phyloP scores from a whole-genome alignment of 306 rosid genomes.

The Ziziphus jujuba region DNA sequence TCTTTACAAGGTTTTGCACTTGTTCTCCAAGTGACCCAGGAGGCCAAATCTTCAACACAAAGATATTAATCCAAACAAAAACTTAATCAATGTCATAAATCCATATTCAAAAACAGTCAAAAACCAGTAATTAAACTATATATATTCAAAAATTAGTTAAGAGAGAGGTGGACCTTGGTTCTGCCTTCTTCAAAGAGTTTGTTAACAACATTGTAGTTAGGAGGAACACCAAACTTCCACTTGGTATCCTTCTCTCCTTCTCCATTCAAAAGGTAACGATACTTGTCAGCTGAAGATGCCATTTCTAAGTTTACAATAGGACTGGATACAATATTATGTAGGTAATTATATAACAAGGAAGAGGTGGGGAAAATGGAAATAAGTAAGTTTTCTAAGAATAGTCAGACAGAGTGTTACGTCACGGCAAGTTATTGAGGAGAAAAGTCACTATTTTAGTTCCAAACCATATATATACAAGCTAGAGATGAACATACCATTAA shows the following conservation, averaged over 20 bases:
- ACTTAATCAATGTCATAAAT: too few species aligned
- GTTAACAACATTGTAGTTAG: conserved; percentile 55
- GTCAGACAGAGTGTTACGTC: too few species aligned
- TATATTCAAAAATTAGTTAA: neutral
- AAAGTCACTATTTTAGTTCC: too few species aligned
- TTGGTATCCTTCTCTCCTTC: conserved; percentile 53
- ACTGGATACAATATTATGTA: too few species aligned
- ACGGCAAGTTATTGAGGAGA: too few species aligned
- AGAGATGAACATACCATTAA: too few species aligned
- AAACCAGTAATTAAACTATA: neutral
- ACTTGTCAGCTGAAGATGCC: conserved; percentile 36
- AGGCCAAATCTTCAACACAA: conserved; percentile 48
- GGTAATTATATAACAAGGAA: too few species aligned
- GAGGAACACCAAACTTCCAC: conserved; percentile 59
- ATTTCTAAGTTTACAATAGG: conserved; percentile 2
- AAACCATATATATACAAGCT: too few species aligned
- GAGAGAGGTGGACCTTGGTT: conserved; percentile 39
- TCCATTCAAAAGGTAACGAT: conserved; percentile 35
- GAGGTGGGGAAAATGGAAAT: too few species aligned
- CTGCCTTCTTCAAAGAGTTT: conserved; percentile 65
- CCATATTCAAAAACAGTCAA: too few species aligned
- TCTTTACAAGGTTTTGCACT: conserved; percentile 54
- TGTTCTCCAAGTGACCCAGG: conserved; percentile 54
- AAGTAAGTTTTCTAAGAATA: too few species aligned
- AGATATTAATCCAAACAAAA: too few species aligned